These are phyloP conservation scores for Peronospora farinosa DNA, from an alignment of 352 stramenopile genomes.

Conservation along the genomic window DNA sequence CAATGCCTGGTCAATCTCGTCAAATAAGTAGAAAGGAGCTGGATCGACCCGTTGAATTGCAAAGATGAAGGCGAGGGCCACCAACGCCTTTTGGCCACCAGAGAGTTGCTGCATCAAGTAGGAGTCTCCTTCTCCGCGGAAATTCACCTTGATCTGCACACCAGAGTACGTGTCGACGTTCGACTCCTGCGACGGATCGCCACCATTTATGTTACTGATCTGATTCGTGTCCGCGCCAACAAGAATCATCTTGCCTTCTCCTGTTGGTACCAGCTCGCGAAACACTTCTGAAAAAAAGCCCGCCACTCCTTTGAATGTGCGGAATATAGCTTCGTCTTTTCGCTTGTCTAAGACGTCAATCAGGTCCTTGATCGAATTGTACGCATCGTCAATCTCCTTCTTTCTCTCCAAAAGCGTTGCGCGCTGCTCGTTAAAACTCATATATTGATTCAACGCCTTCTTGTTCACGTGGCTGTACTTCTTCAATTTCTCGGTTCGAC, in stretches of 20 bases:
- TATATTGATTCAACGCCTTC: slow-evolving; percentile 99
- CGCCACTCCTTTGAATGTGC: slow-evolving; percentile 97
- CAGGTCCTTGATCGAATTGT: slow-evolving; percentile 82
- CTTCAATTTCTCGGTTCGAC: slow-evolving; percentile 94
- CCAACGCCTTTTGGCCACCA: slow-evolving; percentile 98
- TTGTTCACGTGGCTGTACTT: slow-evolving; percentile 99
- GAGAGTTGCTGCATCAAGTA: slow-evolving; percentile 98
- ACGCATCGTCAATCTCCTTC: slow-evolving; percentile 93
- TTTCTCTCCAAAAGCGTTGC: slow-evolving; percentile 90
- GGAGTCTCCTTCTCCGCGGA: slow-evolving; percentile 92
- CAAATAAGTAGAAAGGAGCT: slow-evolving; percentile 99
- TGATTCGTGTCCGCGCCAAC: slow-evolving; percentile 81
- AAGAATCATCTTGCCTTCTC: slow-evolving; percentile 94
- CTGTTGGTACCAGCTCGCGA: slow-evolving; percentile 94
- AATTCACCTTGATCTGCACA: slow-evolving; percentile 98
- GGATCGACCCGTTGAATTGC: slow-evolving; percentile 98
- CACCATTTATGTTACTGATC: slow-evolving; percentile 8
- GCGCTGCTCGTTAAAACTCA: slow-evolving; percentile 95
- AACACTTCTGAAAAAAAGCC: slow-evolving; percentile 98
- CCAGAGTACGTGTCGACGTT: slow-evolving; percentile 92
- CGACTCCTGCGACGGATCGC: slow-evolving; percentile 27
- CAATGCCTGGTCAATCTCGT: slow-evolving; percentile 99
- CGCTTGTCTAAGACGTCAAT: slow-evolving; percentile 91
- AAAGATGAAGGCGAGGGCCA: slow-evolving; percentile 99
- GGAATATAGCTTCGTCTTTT: slow-evolving; percentile 98